A percentile compares a stretch with the other conserved stretches of the same genome.
Evolutionary conservation across 2,329 filamentous ascomycete species (phyloP).

Genomic region (Cercospora zeae-maydis): DNA sequence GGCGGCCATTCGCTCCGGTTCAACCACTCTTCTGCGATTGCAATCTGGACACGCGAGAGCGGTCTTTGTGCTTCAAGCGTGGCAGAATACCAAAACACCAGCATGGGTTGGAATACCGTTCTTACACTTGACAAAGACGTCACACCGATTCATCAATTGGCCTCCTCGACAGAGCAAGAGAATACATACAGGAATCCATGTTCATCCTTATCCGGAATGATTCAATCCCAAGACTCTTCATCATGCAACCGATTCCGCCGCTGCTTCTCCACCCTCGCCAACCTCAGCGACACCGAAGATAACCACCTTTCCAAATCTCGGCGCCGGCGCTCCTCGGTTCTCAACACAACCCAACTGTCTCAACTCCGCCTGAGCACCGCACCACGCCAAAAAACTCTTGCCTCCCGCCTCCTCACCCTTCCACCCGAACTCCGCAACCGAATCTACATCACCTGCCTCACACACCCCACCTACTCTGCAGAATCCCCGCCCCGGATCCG

Average conservation of each 20-base stretch:
- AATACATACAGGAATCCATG: background rate
- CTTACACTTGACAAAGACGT: background rate
- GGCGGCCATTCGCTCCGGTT: background rate
- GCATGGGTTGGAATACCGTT: slow-evolving; percentile 2
- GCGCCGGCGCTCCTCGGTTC: slow-evolving; percentile 3
- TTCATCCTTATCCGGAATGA: background rate
- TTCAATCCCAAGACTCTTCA: background rate
- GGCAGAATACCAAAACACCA: background rate
- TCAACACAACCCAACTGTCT: background rate
- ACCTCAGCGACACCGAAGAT: background rate
- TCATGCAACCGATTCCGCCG: background rate
- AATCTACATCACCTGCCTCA: slow-evolving; percentile 21
- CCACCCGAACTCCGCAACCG: slow-evolving; percentile 23
- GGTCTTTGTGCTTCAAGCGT: background rate
- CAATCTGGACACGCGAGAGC: background rate
- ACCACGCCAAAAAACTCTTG: background rate
- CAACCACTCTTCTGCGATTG: background rate
- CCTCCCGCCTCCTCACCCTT: slow-evolving; percentile 14
- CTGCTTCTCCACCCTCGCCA: slow-evolving; percentile 1
- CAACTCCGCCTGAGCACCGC: background rate
- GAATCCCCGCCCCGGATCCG: slow-evolving; percentile 15
- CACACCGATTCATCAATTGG: background rate
- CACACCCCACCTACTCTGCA: background rate
- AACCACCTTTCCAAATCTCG: background rate
- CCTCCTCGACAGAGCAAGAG: background rate